Conservation (phyloP, 2,329 filamentous ascomycete genomes). For the Diaporthe sp. region DNA sequence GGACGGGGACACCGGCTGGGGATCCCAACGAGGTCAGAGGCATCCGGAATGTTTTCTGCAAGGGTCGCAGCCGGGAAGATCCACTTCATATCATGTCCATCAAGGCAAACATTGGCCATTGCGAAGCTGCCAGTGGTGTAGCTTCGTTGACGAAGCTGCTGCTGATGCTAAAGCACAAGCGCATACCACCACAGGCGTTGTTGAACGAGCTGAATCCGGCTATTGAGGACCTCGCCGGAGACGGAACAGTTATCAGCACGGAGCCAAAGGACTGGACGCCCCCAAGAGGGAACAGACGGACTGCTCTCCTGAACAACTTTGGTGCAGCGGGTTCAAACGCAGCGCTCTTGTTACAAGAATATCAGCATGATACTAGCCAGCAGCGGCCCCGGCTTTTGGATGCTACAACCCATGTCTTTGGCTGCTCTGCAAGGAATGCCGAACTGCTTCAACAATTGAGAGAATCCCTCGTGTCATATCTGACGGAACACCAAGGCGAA, state of each 20-base stretch:
- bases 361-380: slow-evolving; percentile 45
- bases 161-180: slow-evolving; percentile 59
- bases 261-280: not conserved
- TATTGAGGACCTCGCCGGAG: slow-evolving; percentile 52
- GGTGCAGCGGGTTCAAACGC: slow-evolving; percentile 72
- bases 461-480: slow-evolving; percentile 25
- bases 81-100: slow-evolving; percentile 9
- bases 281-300: not conserved
- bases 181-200: slow-evolving; percentile 62
- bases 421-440: slow-evolving; percentile 60
- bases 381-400: not conserved
- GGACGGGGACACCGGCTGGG: slow-evolving; percentile 58
- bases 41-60: slow-evolving; percentile 50
- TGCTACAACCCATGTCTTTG: slow-evolving; percentile 48
- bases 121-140: slow-evolving; percentile 58
- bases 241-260: slow-evolving; percentile 50
- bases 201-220: slow-evolving; percentile 59
- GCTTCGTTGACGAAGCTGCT: slow-evolving; percentile 58
- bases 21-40: slow-evolving; percentile 52
- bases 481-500: slow-evolving; percentile 57
- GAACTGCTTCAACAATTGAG: slow-evolving; percentile 45
- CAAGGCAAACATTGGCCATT: slow-evolving; percentile 60
- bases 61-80: not conserved
- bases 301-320: slow-evolving; percentile 61
- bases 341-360: slow-evolving; percentile 64